Conservation (phyloP, 2,329 filamentous ascomycete species). For the Ophiostoma ulmi region DNA sequence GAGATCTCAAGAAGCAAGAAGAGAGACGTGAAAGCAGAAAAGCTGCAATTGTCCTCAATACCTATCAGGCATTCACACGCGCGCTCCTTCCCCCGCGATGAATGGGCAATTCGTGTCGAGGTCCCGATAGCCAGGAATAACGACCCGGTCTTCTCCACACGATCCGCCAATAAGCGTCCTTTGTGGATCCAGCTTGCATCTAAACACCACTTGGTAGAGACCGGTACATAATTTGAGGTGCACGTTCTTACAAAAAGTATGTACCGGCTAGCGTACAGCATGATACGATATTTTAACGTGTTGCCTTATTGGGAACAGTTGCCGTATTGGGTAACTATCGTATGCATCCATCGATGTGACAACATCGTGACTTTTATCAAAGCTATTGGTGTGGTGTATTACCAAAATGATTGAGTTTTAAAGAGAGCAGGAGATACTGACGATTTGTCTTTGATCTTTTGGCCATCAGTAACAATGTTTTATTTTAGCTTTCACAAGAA, state of each 20-base stretch:
- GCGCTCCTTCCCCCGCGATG: conserved; percentile 5
- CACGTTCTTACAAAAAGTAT: too few relatives aligned
- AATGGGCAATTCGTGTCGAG: neutral
- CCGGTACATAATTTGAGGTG: neutral
- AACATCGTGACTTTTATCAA: neutral
- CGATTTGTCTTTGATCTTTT: too few relatives aligned
- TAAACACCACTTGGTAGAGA: neutral
- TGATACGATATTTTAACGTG: neutral
- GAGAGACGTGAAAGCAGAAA: neutral
- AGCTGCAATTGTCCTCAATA: neutral
- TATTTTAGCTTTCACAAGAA: too few relatives aligned
- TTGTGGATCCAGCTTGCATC: neutral
- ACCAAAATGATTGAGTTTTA: neutral
- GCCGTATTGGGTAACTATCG: conserved; percentile 13
- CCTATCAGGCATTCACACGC: neutral
- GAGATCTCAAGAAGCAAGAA: neutral
- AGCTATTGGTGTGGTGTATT: neutral
- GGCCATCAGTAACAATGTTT: too few relatives aligned
- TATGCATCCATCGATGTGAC: neutral
- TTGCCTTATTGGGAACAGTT: conserved; percentile 23
- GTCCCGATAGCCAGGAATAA: neutral
- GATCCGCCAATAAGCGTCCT: conserved; percentile 2
- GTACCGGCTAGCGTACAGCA: neutral
- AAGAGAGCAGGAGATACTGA: neutral
- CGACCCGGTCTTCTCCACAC: neutral